Conservation (phyloP, 2,329 filamentous ascomycete genomes). For the Aspergillus fumigatiaffinis region DNA sequence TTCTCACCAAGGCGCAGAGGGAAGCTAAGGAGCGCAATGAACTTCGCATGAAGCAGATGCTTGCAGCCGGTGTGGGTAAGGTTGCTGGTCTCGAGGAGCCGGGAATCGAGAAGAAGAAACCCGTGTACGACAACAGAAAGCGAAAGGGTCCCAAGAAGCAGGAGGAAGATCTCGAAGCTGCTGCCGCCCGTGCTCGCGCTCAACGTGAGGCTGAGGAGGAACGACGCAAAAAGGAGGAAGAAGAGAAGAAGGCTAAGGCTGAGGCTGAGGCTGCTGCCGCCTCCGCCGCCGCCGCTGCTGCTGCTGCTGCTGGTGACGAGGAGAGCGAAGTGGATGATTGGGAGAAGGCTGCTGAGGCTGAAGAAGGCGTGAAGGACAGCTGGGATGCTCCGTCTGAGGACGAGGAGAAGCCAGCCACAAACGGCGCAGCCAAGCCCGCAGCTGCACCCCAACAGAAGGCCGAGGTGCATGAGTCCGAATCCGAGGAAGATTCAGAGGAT, state of each 20-base stretch:
- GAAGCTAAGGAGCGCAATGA: conserved; percentile 47
- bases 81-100: conserved; percentile 43
- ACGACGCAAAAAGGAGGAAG: conserved; percentile 64
- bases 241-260: conserved; percentile 70
- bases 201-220: conserved; percentile 51
- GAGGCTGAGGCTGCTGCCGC: conserved; percentile 66
- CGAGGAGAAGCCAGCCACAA: conserved; percentile 49
- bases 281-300: conserved; percentile 53
- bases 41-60: conserved; percentile 47
- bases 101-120: conserved; percentile 69
- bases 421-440: conserved; percentile 25
- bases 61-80: conserved; percentile 43
- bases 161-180: conserved; percentile 52
- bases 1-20: conserved; percentile 47
- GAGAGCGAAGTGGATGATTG: conserved; percentile 68
- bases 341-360: conserved; percentile 74
- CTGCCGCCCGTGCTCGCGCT: conserved; percentile 44
- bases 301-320: conserved; percentile 44
- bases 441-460: conserved; percentile 8
- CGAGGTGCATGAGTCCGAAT: conserved; percentile 15
- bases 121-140: conserved; percentile 67
- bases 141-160: conserved; percentile 68
- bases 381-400: conserved; percentile 68
- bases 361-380: conserved; percentile 82
- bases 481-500: conserved; percentile 27